phyloP scores from a whole-genome alignment of 2,329 filamentous ascomycete genomes.

The Alternaria gansuensis region DNA sequence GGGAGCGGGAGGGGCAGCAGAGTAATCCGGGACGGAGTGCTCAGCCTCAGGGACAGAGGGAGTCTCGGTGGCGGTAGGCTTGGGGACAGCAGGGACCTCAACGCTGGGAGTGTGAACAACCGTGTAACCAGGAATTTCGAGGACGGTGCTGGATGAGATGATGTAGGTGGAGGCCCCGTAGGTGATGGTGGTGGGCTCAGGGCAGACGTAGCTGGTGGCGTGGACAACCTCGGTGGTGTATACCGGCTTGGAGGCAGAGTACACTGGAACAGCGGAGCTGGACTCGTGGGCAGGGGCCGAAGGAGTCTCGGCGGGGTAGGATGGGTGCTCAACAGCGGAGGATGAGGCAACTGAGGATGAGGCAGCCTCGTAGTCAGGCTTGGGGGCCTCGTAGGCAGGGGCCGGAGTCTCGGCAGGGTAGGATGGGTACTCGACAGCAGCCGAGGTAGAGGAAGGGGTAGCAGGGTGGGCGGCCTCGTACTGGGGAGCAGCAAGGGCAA shows the following conservation, averaged over 20 bases:
- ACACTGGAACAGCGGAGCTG: conserved; percentile 6
- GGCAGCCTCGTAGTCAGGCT: neutral
- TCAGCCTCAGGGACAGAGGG: conserved; percentile 1
- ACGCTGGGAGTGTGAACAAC: conserved; percentile 31
- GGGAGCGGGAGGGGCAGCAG: conserved; percentile 28
- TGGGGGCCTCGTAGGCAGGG: conserved; percentile 9
- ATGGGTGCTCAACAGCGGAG: conserved; percentile 16
- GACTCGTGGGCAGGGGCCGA: conserved; percentile 1
- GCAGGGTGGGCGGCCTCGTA: conserved; percentile 26
- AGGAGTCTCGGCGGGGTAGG: conserved; percentile 12
- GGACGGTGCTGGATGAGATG: conserved; percentile 46
- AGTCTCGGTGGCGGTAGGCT: conserved; percentile 2
- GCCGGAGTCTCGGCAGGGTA: conserved; percentile 12
- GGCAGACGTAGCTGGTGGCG: conserved; percentile 37
- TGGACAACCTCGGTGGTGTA: conserved; percentile 40
- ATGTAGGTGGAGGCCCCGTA: conserved; percentile 46
- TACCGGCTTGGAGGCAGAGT: conserved; percentile 19
- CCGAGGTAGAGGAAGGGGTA: conserved; percentile 7
- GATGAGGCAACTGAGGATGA: too few species aligned
- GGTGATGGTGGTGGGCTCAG: conserved; percentile 39
- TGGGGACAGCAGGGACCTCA: conserved; percentile 6
- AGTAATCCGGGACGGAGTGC: conserved; percentile 9
- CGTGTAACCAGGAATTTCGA: conserved; percentile 37
- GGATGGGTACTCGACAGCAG: conserved; percentile 17
- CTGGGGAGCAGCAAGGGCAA: conserved; percentile 36